These are phyloP conservation scores for Vinca minor DNA, from an alignment of 257 asterid genomes.

Conservation along the genomic window DNA sequence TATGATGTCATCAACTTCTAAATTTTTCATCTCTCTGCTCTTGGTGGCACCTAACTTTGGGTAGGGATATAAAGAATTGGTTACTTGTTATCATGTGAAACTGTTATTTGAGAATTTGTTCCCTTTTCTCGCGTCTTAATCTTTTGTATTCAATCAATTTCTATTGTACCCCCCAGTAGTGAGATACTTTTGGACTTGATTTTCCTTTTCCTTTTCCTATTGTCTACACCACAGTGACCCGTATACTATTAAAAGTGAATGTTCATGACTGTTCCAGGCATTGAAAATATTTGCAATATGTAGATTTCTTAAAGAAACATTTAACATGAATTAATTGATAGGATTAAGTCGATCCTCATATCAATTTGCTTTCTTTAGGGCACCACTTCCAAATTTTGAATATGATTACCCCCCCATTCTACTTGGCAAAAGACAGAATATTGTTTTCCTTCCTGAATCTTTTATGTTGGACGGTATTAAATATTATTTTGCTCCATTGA, in stretches of 20 bases:
- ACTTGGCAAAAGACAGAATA: too few species aligned
- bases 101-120: neutral
- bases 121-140: neutral
- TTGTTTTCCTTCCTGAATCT: conserved; percentile 3
- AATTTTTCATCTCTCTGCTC: neutral
- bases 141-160: neutral
- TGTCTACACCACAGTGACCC: neutral
- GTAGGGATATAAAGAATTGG: neutral
- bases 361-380: neutral
- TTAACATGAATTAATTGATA: neutral
- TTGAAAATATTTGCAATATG: too few species aligned
- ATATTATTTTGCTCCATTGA: neutral
- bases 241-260: neutral
- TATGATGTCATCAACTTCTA: neutral
- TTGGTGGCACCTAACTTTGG: neutral
- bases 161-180: neutral
- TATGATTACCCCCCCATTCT: too few species aligned
- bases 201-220: neutral
- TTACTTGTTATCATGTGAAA: neutral
- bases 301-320: neutral
- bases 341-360: neutral
- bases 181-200: neutral
- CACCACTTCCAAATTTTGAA: neutral
- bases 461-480: neutral
- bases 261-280: neutral